phyloP scores from a whole-genome alignment of 192 early-diverging fungal species.

The Nowakowskiella sp. region DNA sequence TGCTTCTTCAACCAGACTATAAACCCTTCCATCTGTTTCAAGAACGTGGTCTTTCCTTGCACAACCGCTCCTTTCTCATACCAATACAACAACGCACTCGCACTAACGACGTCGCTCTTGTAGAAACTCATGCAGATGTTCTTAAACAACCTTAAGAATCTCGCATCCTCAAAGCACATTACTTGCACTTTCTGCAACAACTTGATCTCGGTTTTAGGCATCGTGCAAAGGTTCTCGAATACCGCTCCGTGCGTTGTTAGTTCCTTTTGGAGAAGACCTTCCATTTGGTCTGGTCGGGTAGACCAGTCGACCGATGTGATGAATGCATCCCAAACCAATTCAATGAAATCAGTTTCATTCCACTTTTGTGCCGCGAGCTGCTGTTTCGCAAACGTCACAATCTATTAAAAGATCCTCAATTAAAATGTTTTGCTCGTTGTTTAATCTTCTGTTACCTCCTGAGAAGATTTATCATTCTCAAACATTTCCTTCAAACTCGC shows the following conservation, averaged over 20 bases:
- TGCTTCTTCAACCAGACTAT: constrained; percentile 71
- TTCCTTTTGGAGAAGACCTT: constrained; percentile 47
- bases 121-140: constrained; percentile 76
- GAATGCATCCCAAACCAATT: constrained; percentile 75
- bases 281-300: constrained; percentile 76
- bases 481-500: constrained; percentile 53
- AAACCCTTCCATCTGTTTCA: constrained; percentile 91
- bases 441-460: constrained; percentile 40
- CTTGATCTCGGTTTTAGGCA: constrained; percentile 75
- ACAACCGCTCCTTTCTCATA: constrained; percentile 78
- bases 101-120: constrained; percentile 84
- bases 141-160: constrained; percentile 80
- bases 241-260: constrained; percentile 29
- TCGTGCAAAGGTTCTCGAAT: constrained; percentile 65
- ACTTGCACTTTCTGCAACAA: constrained; percentile 81
- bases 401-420: constrained; percentile 26
- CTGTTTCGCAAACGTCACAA: constrained; percentile 54
- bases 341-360: constrained; percentile 66
- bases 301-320: constrained; percentile 73
- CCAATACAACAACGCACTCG: constrained; percentile 92
- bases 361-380: constrained; percentile 60
- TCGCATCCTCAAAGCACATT: constrained; percentile 80
- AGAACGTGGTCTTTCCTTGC: constrained; percentile 81
- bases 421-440: neutral
- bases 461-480: constrained; percentile 39